Percentiles rank a stretch among this genome's conserved stretches.
phyloP scores from a whole-genome alignment of 257 asterid species.

The Penstemon eatonii region DNA sequence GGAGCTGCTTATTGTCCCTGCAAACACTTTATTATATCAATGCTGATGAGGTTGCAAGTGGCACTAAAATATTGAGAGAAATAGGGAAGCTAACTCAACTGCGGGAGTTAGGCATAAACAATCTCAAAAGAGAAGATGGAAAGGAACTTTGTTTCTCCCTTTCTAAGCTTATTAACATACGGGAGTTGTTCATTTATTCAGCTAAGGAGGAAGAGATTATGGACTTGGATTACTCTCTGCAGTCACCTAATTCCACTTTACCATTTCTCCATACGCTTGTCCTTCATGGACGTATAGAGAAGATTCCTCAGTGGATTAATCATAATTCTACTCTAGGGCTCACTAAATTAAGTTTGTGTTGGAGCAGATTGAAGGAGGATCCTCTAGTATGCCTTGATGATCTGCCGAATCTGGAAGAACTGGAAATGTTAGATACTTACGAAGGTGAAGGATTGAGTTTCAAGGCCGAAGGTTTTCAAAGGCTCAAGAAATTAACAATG shows the following conservation, averaged over 20 bases:
- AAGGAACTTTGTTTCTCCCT: constrained; percentile 30
- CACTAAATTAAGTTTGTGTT: background rate
- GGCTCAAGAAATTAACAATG: constrained; percentile 12
- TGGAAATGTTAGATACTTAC: background rate
- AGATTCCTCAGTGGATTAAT: constrained; percentile 25
- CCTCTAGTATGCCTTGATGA: constrained; percentile 20
- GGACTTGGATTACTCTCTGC: background rate
- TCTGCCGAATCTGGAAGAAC: constrained; percentile 17
- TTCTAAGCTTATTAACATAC: constrained; percentile 23
- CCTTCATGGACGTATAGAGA: constrained; percentile 13
- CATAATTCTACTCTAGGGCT: constrained; percentile 17
- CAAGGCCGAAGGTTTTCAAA: constrained; percentile 12
- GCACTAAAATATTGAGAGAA: constrained; percentile 4
- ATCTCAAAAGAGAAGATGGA: constrained; percentile 30
- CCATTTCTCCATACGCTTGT: background rate
- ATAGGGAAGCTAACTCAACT: constrained; percentile 29
- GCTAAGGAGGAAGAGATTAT: background rate
- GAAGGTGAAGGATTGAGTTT: constrained; percentile 25
- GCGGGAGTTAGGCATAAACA: constrained; percentile 18
- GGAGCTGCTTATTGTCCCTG: too few relatives aligned
- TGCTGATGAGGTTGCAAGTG: too few relatives aligned
- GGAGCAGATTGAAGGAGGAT: constrained; percentile 11
- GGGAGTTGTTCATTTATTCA: background rate
- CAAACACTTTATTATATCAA: too few relatives aligned
- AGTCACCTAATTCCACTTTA: background rate